Base-by-base conservation (phyloP, 2,329 filamentous ascomycete genomes). In the Aureobasidium vineae region DNA sequence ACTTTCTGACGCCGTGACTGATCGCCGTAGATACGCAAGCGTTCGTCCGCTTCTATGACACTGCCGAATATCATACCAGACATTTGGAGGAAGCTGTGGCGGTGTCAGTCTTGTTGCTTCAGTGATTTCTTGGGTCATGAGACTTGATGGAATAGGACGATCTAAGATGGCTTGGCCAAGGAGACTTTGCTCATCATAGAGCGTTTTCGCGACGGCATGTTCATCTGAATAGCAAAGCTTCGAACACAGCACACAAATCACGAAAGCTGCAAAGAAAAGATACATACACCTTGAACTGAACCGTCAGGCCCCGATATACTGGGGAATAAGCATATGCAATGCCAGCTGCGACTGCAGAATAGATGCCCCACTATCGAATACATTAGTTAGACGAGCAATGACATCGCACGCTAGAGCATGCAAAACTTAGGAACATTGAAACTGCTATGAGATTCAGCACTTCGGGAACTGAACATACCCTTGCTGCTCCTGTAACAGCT, bases 61-160 rank as follows among this genome's bases (percentile, higher is more conserved):
- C 86, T 84, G 50, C 90, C 90, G 40, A 91, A 73, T n/a, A 90
- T 88, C 90, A 93, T 93, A 68, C 87, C 88, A n/a, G 88, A 90
- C 88, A 92, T 91, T 76, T 92, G 90, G 19, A 93, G 80, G 74
- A 91, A 94, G 36, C 90, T 93, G 72, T 13, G 10, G 13, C 26
- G 8, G 19, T 15, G 54, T 59, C 26, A 59, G 54, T 36, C 3
- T 36, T 11, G 33, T 36, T 36, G 33, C 8, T 36, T 1, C 33
- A 36, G 8, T 13, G 33, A 36, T 10, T 36, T 2, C 8, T 10
- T 36, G 33, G 33, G 10, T 36, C 3, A 1, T 36, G 10, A 10
- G 33, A 36, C 33, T 36, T 31, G 28, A 31, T 4, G 7, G 28
- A 31, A n/a, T n/a, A n/a, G n/a, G n/a, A n/a, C n/a, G n/a, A n/a